Evolutionary conservation across 305 asterid species (phyloP).

Genomic region (Fraxinus velutina): DNA sequence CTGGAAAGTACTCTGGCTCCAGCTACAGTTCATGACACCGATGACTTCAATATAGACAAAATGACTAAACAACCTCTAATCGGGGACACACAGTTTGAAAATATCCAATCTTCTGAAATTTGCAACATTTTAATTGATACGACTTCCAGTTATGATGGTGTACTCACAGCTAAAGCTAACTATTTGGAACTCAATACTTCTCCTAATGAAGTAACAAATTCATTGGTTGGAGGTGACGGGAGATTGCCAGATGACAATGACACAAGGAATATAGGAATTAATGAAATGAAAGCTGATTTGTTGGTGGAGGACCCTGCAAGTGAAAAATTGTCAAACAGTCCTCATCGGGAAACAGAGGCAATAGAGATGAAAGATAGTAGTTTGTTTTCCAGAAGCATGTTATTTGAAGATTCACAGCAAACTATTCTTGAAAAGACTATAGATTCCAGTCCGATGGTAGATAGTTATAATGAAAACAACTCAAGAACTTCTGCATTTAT

Average conservation of each 20-base stretch:
- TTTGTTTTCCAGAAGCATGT: constrained; percentile 27
- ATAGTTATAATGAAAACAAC: constrained; percentile 25
- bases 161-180: constrained; percentile 12
- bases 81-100: constrained; percentile 16
- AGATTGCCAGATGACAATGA: constrained; percentile 17
- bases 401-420: constrained; percentile 30
- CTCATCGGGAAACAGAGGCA: constrained; percentile 29
- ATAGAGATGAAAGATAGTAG: constrained; percentile 27
- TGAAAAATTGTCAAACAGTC: constrained; percentile 24
- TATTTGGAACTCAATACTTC: constrained; percentile 24
- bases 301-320: constrained; percentile 15
- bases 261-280: constrained; percentile 6
- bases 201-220: constrained; percentile 22
- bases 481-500: constrained; percentile 22
- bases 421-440: constrained; percentile 21
- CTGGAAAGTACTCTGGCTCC: constrained; percentile 20
- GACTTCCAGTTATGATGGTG: constrained; percentile 24
- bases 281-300: constrained; percentile 14
- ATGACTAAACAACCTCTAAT: constrained; percentile 23
- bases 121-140: constrained; percentile 16
- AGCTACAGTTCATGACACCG: constrained; percentile 12
- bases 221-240: constrained; percentile 12
- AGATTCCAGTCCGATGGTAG: constrained; percentile 24
- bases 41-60: constrained; percentile 18
- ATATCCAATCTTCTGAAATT: constrained; percentile 26